phyloP scores from a whole-genome alignment of 192 early-diverging fungal genomes.

The Linnemannia exigua region DNA sequence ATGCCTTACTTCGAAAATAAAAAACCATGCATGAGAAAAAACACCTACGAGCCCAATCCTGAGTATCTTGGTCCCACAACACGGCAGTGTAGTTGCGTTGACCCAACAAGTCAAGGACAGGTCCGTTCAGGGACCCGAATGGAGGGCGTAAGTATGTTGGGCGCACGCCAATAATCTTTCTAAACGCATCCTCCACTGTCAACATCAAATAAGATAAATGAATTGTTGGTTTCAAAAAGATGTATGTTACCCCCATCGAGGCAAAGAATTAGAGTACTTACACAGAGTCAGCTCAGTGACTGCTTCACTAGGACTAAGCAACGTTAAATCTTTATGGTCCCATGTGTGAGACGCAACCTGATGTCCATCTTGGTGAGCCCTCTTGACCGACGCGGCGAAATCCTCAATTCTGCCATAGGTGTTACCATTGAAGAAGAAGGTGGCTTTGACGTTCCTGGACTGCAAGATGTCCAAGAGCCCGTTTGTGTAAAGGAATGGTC shows the following conservation, averaged over 20 bases:
- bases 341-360: slow-evolving; percentile 69
- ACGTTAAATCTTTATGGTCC: slow-evolving; percentile 54
- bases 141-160: slow-evolving; percentile 16
- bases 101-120: slow-evolving; percentile 7
- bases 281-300: slow-evolving; percentile 9
- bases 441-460: slow-evolving; percentile 32
- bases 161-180: slow-evolving; percentile 3
- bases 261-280: not conserved
- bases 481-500: slow-evolving; percentile 23
- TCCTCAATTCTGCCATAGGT: slow-evolving; percentile 29
- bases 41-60: slow-evolving; percentile 20
- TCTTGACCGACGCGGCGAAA: slow-evolving; percentile 36
- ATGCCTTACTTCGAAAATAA: not conserved
- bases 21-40: not conserved
- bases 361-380: slow-evolving; percentile 64
- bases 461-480: slow-evolving; percentile 23
- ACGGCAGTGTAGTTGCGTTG: slow-evolving; percentile 15
- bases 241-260: not conserved
- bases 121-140: not conserved
- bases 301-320: not conserved
- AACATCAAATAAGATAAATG: not conserved
- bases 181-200: slow-evolving; percentile 20
- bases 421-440: slow-evolving; percentile 48
- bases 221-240: too few species aligned
- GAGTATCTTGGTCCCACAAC: slow-evolving; percentile 2